Conservation (phyloP, 1,284 basidiomycete species). For the Trametes pubescens region DNA sequence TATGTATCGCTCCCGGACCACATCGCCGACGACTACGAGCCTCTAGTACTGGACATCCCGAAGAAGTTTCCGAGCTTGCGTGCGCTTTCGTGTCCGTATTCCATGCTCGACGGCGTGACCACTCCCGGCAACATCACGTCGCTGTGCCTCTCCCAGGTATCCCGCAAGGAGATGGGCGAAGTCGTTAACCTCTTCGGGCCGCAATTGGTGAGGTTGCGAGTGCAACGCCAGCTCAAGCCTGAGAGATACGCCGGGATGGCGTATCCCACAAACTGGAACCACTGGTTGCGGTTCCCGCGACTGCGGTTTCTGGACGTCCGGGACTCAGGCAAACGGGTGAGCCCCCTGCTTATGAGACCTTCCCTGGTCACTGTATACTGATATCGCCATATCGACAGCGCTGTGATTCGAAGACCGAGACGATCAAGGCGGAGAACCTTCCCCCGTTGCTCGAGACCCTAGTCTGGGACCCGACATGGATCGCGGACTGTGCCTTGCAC, state of each 20-base stretch:
- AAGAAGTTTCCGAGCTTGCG: not conserved
- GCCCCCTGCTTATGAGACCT: not conserved
- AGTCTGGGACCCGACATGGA: slow-evolving; percentile 10
- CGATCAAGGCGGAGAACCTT: not conserved
- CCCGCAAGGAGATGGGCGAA: not conserved
- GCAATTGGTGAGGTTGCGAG: slow-evolving; percentile 6
- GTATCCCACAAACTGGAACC: slow-evolving; percentile 12
- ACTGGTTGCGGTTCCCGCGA: not conserved
- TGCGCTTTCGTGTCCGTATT: not conserved
- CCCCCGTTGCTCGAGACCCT: slow-evolving; percentile 3
- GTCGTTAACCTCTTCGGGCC: slow-evolving; percentile 4
- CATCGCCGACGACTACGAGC: not conserved
- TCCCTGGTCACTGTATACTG: not conserved
- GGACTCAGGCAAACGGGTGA: slow-evolving; percentile 6
- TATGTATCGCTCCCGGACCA: not conserved
- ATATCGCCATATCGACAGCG: not conserved
- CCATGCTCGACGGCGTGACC: not conserved
- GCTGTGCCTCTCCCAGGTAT: not conserved
- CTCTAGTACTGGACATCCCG: not conserved
- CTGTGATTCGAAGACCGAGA: not conserved
- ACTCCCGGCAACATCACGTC: not conserved
- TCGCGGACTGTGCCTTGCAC: slow-evolving; percentile 2
- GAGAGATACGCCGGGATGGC: not conserved
- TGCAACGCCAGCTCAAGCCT: not conserved
- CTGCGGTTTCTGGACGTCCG: slow-evolving; percentile 9